Percentiles rank a stretch among this genome's conserved stretches.
These are phyloP conservation scores for Spencermartinsiella ligniputridi DNA, from an alignment of 1,139 yeast species.

Conservation along the genomic window DNA sequence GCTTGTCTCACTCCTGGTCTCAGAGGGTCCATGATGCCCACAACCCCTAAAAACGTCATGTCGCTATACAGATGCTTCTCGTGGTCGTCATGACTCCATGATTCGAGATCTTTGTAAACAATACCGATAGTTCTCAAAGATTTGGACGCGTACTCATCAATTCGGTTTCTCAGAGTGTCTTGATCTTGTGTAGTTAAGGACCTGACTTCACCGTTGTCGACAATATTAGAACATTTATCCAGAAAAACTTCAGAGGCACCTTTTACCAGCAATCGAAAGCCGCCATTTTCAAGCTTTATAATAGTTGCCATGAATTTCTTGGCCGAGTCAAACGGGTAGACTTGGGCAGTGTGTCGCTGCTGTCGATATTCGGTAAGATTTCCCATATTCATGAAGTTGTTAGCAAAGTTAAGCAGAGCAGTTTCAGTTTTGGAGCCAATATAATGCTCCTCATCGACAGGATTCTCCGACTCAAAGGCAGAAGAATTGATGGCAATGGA, in stretches of 20 bases:
- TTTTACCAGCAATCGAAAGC: slow-evolving; percentile 64
- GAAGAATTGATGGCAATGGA: slow-evolving; percentile 80
- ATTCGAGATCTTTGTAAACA: slow-evolving; percentile 65
- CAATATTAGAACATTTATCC: slow-evolving; percentile 44
- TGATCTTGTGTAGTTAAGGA: slow-evolving; percentile 33
- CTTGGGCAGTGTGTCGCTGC: slow-evolving; percentile 50
- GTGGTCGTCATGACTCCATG: slow-evolving; percentile 25
- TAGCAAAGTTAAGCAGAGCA: slow-evolving; percentile 72
- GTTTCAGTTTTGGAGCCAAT: slow-evolving; percentile 94
- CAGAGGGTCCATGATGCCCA: slow-evolving; percentile 93
- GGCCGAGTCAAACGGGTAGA: slow-evolving; percentile 87
- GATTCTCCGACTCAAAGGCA: slow-evolving; percentile 58
- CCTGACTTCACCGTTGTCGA: slow-evolving; percentile 32
- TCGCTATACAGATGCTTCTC: slow-evolving; percentile 22
- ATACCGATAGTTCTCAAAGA: slow-evolving; percentile 84
- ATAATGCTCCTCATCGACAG: slow-evolving; percentile 42
- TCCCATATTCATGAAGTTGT: slow-evolving; percentile 48
- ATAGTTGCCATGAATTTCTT: slow-evolving; percentile 91
- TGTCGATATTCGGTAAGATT: slow-evolving; percentile 39
- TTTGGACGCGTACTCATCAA: slow-evolving; percentile 62
- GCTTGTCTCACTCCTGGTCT: slow-evolving; percentile 89
- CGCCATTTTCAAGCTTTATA: slow-evolving; percentile 37
- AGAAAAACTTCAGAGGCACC: slow-evolving; percentile 94
- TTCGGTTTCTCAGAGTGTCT: slow-evolving; percentile 39
- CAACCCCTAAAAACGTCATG: slow-evolving; percentile 50